These are phyloP conservation scores for Podospora pseudoanserina DNA, from an alignment of 495 filamentous ascomycete genomes.

Conservation along the genomic window DNA sequence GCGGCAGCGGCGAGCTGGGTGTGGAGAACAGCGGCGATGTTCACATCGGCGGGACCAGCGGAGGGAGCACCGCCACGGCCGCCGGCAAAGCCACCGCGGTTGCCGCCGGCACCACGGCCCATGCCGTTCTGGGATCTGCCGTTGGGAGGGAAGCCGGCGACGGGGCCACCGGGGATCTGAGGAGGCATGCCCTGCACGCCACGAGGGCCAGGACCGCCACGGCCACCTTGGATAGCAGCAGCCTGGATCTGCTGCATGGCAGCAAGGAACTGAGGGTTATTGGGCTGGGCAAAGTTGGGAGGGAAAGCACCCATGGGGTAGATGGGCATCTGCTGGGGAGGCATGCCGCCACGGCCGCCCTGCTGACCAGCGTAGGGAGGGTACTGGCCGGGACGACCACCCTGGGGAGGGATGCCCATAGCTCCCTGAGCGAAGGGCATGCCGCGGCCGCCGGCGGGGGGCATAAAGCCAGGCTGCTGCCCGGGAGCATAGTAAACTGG, in stretches of 20 bases:
- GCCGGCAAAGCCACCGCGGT: constrained; percentile 42
- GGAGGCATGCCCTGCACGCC: constrained; percentile 69
- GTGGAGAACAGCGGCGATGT: constrained; percentile 45
- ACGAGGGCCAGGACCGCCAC: constrained; percentile 68
- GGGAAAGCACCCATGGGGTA: constrained; percentile 75
- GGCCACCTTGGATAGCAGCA: constrained; percentile 59
- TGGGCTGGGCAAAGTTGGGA: constrained; percentile 51
- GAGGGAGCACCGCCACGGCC: constrained; percentile 52
- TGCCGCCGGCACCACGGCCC: constrained; percentile 42
- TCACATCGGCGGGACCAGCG: constrained; percentile 29
- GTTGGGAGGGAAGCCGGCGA: constrained; percentile 62
- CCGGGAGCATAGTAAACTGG: constrained; percentile 85
- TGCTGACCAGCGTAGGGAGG: constrained; percentile 73
- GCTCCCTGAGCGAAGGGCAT: constrained; percentile 83
- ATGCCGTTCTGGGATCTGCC: constrained; percentile 39
- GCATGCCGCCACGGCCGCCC: constrained; percentile 73
- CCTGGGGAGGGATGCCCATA: constrained; percentile 81
- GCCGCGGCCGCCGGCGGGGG: constrained; percentile 69
- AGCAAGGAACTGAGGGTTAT: constrained; percentile 53
- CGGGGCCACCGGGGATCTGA: constrained; percentile 48
- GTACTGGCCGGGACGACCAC: constrained; percentile 78
- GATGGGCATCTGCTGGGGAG: constrained; percentile 74
- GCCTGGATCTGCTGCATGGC: constrained; percentile 65
- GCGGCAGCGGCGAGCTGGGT: constrained; percentile 47
- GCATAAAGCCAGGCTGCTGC: constrained; percentile 73